A percentile compares a stretch with the other conserved stretches of the same genome.
Evolutionary conservation across 192 early-diverging fungal species (phyloP).

Genomic region (Phycomyces nitens): DNA sequence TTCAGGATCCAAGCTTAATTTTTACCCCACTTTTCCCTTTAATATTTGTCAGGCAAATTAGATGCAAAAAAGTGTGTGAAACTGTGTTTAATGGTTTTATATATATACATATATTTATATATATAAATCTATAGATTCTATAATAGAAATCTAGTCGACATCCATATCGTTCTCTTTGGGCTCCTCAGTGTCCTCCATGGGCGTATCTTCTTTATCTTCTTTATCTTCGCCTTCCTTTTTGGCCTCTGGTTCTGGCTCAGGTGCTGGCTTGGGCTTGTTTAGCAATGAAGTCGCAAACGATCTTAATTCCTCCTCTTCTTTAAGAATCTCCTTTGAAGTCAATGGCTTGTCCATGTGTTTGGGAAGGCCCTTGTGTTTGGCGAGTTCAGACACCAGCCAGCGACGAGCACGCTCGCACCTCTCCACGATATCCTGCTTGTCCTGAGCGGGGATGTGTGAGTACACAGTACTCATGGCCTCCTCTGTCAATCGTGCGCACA

Average conservation of each 20-base stretch:
- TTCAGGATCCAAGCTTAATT: no score
- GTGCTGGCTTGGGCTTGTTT: slow-evolving; percentile 85
- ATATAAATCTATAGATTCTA: no score
- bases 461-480: slow-evolving; percentile 74
- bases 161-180: slow-evolving; percentile 53
- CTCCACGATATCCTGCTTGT: slow-evolving; percentile 77
- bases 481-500: slow-evolving; percentile 64
- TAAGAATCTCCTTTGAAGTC: slow-evolving; percentile 63
- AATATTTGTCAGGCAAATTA: no score
- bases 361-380: slow-evolving; percentile 65
- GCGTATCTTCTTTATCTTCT: slow-evolving; percentile 22
- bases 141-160: slow-evolving; percentile 65
- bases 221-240: slow-evolving; percentile 31
- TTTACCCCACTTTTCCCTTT: no score
- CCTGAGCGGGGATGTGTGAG: slow-evolving; percentile 79
- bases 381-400: slow-evolving; percentile 81
- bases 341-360: slow-evolving; percentile 75
- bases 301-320: slow-evolving; percentile 67
- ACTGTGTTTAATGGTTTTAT: no score
- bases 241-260: slow-evolving; percentile 48
- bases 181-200: slow-evolving; percentile 38
- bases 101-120: no score
- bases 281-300: slow-evolving; percentile 76
- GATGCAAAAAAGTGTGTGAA: no score
- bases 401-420: slow-evolving; percentile 67